Evolutionary conservation across 768 basidiomycete genomes (phyloP).

Genomic region (Astraeus odoratus): DNA sequence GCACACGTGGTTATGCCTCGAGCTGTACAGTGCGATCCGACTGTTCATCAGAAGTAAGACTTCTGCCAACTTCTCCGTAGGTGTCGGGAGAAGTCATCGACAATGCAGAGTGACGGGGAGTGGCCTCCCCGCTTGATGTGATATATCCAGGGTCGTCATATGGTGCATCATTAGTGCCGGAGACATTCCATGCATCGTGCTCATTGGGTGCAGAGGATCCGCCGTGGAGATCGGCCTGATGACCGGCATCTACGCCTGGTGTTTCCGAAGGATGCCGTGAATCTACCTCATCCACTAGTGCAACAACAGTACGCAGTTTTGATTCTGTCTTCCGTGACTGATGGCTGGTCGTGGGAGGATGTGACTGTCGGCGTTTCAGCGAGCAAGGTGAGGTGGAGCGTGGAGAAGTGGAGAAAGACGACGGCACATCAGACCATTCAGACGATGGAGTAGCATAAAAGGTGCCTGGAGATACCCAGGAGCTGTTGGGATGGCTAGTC

Average conservation of each 20-base stretch:
- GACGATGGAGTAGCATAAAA: slow-evolving; percentile 45
- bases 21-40: slow-evolving; percentile 24
- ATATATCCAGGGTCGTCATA: slow-evolving; percentile 1
- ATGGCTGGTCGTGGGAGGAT: slow-evolving; percentile 34
- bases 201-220: slow-evolving; percentile 20
- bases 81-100: slow-evolving; percentile 17
- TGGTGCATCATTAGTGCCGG: not conserved
- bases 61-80: slow-evolving; percentile 19
- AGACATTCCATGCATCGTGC: not conserved
- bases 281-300: slow-evolving; percentile 61
- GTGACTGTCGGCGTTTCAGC: slow-evolving; percentile 44
- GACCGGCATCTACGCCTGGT: slow-evolving; percentile 5
- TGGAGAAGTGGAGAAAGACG: slow-evolving; percentile 35
- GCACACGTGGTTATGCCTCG: slow-evolving; percentile 10
- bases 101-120: slow-evolving; percentile 39
- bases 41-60: slow-evolving; percentile 13
- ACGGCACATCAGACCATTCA: slow-evolving; percentile 47
- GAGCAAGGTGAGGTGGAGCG: slow-evolving; percentile 48
- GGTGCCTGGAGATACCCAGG: slow-evolving; percentile 46
- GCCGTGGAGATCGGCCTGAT: slow-evolving; percentile 11
- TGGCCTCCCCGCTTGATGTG: slow-evolving; percentile 32
- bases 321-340: slow-evolving; percentile 50
- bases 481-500: slow-evolving; percentile 28
- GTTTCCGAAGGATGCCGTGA: slow-evolving; percentile 13
- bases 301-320: slow-evolving; percentile 66